Base-by-base conservation (phyloP, 192 early-diverging fungal species). In the Backusella tuberculispora region DNA sequence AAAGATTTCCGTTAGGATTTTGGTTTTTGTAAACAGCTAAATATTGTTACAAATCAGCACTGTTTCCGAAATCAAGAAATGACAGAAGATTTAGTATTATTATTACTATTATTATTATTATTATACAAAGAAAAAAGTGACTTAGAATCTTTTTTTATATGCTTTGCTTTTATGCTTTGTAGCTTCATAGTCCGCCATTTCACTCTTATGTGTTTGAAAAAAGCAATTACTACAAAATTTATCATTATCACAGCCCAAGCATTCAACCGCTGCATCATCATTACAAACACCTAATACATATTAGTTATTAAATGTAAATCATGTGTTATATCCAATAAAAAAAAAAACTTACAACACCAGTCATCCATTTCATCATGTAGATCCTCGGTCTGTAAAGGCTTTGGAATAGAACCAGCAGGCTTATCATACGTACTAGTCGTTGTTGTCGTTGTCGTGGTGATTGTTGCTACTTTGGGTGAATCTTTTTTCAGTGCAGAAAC, bases 191-290 rank as follows among this genome's bases (percentile, higher is more conserved):
- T 84, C 83, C 45, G 83, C 74, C 29, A 78, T 77, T 5, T 77
- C 71, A 12, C 83, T 73, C 47, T 74, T 43, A 80, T 91, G 90
- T 38, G 84, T 86, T 68, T 86, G 78, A 15, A 82, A 80, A 78
- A 88, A 91, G 47, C 90, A 91, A 5, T 66, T 71, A 34, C 78
- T 56, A 47, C 88, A 91, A 44, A 89, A 91, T 45, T 84, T 69
- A 34, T 89, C 90, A 73, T 88, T 81, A 24, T 91, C 90, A 72
- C 90, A 91, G 17, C 85, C 86, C 38, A 74, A 70, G 79, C 90
- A 91, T n/a, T 68, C 73, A 68, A 89, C 76, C 6, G 81, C 84
- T 1, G 86, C 88, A 69, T 91, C 90, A 13, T 91, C 88, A 67
- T 87, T 88, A 74, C 90, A 91, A 13, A 91, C 82, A 60, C 79